Conservation (phyloP, 208 protist species). For the Endotrypanum monterogeii region DNA sequence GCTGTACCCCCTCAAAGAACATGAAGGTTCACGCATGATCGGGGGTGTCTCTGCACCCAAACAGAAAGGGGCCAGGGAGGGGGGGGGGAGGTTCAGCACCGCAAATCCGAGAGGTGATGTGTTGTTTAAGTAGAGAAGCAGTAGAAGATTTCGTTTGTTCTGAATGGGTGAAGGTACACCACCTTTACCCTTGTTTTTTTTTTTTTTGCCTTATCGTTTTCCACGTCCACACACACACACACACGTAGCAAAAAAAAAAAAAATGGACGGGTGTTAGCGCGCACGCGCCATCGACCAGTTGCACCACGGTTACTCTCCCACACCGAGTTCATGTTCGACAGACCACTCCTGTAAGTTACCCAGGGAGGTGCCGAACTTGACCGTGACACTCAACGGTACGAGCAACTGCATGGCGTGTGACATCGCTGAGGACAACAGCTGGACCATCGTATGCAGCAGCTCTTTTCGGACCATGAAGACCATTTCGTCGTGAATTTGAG, state of each 20-base stretch:
- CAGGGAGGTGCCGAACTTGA: conserved; percentile 70
- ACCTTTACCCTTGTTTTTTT: background rate
- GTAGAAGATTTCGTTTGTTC: background rate
- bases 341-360: conserved; percentile 77
- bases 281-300: background rate
- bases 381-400: conserved; percentile 63
- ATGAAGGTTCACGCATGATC: background rate
- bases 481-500: conserved; percentile 88
- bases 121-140: background rate
- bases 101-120: background rate
- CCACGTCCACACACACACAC: too few species aligned
- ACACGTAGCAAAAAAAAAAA: too few species aligned
- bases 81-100: background rate
- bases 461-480: conserved; percentile 60
- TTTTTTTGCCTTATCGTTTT: too few species aligned
- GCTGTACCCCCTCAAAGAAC: background rate
- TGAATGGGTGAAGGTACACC: background rate
- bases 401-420: conserved; percentile 63
- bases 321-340: conserved; percentile 76
- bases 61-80: too few species aligned
- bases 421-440: conserved; percentile 43
- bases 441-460: conserved; percentile 49
- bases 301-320: conserved; percentile 24
- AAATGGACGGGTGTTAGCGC: background rate
- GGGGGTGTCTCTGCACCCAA: too few species aligned